Conservation (phyloP, 2,329 filamentous ascomycete genomes). For the Magnaporthiopsis poae region DNA sequence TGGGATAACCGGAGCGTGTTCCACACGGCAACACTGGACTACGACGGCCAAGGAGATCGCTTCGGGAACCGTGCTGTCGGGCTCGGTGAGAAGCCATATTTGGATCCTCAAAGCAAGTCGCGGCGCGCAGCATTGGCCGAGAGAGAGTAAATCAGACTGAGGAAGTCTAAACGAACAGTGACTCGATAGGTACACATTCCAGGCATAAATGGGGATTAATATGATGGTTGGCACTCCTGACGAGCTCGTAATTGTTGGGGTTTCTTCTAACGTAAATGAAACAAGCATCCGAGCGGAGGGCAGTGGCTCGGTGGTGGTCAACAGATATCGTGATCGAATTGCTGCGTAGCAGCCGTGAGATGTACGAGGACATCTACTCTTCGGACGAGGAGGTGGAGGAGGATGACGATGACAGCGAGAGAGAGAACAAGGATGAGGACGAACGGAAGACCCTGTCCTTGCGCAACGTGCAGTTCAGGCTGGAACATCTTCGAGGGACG, state of each 20-base stretch:
- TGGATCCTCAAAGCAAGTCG: conserved; percentile 34
- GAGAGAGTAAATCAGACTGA: background rate
- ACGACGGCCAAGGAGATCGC: conserved; percentile 34
- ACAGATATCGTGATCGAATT: conserved; percentile 53
- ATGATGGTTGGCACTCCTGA: conserved; percentile 29
- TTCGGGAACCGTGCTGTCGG: conserved; percentile 41
- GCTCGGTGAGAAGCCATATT: conserved; percentile 43
- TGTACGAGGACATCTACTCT: conserved; percentile 45
- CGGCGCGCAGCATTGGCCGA: conserved; percentile 17
- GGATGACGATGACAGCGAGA: conserved; percentile 17
- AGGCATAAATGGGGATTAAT: no score
- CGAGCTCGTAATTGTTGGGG: conserved; percentile 32
- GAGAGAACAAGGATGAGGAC: conserved; percentile 14
- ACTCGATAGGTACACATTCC: no score
- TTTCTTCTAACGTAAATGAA: conserved; percentile 43
- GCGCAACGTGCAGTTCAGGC: conserved; percentile 14
- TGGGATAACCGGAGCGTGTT: conserved; percentile 51
- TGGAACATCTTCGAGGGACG: conserved; percentile 23
- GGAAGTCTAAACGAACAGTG: no score
- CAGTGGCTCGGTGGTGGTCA: conserved; percentile 44
- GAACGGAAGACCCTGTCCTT: background rate
- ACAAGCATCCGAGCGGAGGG: conserved; percentile 52
- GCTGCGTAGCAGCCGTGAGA: conserved; percentile 40
- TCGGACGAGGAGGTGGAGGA: conserved; percentile 26
- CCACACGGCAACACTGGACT: conserved; percentile 45